Evolutionary conservation across 179 eudicot species (phyloP), one percentile per base, ranked within the genome.

Genomic region (Vitellaria paradoxa): DNA sequence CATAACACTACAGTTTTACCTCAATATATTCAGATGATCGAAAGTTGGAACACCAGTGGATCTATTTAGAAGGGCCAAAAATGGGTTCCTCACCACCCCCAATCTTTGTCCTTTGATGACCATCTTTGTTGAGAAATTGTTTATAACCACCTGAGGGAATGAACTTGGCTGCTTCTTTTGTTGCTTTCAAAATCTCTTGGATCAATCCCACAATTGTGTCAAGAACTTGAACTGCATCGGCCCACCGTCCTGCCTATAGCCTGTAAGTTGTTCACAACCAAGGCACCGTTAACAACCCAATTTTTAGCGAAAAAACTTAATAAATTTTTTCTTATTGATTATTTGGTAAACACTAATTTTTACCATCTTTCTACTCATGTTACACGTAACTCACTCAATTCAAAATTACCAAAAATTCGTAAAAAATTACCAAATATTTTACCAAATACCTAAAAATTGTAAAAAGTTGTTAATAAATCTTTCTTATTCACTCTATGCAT

Each of bases 241-340:
- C 77, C 77, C 37, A 90, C 97, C 1, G 93, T 92, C 82, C 95
- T 84, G 69, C 95, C 86, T 76, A 92, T 87, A 0, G 97, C 89
- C 97, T 92, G 87, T 71, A 84, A 74, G 12, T 15, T 10, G 14
- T 3, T 59, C 63, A 21, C 42, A 21, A 30, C 37, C 37, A 30
- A 30, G 37, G n/a, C n/a, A n/a, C n/a, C n/a, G n/a, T n/a, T n/a
- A n/a, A n/a, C n/a, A n/a, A n/a, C n/a, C n/a, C n/a, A n/a, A n/a
- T n/a, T n/a, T n/a, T n/a, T n/a, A n/a, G n/a, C n/a, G n/a, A n/a
- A n/a, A n/a, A n/a, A n/a, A n/a, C n/a, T n/a, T n/a, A n/a, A n/a
- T n/a, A n/a, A n/a, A n/a, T n/a, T n/a, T n/a, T n/a, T n/a, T n/a
- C n/a, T n/a, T n/a, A n/a, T n/a, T n/a, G n/a, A n/a, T n/a, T n/a